phyloP scores from a whole-genome alignment of 2,329 filamentous ascomycete species.

The Talaromyces amestolkiae region DNA sequence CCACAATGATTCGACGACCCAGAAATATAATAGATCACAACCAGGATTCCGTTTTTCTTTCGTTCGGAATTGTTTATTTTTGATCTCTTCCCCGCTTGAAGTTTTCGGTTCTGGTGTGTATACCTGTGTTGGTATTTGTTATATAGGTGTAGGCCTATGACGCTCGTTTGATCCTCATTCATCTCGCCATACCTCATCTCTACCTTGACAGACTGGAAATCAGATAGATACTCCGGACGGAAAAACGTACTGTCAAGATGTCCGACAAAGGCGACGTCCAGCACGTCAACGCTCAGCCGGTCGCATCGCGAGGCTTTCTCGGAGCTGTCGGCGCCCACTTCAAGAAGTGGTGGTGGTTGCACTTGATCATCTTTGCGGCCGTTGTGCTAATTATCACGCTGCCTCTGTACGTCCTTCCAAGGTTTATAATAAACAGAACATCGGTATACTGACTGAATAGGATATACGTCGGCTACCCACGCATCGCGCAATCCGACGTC shows the following conservation, averaged over 20 bases:
- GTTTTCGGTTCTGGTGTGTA: neutral
- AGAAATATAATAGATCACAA: neutral
- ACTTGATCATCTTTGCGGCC: slow-evolving; percentile 52
- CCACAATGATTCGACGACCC: neutral
- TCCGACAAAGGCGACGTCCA: slow-evolving; percentile 7
- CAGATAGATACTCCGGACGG: neutral
- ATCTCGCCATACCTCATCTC: neutral
- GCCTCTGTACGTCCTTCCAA: slow-evolving; percentile 45
- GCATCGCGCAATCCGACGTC: slow-evolving; percentile 56
- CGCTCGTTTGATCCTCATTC: neutral
- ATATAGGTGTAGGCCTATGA: neutral
- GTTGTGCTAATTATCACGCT: slow-evolving; percentile 54
- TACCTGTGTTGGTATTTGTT: too few relatives aligned
- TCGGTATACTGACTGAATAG: slow-evolving; percentile 30
- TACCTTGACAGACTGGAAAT: neutral
- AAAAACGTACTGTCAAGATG: neutral
- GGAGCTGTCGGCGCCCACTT: slow-evolving; percentile 33
- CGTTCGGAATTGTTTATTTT: neutral
- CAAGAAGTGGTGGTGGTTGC: slow-evolving; percentile 55
- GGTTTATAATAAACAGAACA: too few relatives aligned
- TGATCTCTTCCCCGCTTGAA: neutral
- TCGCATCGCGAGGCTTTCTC: slow-evolving; percentile 27
- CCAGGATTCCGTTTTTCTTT: neutral
- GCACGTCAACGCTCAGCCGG: neutral
- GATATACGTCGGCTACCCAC: slow-evolving; percentile 59